Evolutionary conservation across 2,329 filamentous ascomycete species (phyloP).

Genomic region (Sclerotinia sclerotiorum): DNA sequence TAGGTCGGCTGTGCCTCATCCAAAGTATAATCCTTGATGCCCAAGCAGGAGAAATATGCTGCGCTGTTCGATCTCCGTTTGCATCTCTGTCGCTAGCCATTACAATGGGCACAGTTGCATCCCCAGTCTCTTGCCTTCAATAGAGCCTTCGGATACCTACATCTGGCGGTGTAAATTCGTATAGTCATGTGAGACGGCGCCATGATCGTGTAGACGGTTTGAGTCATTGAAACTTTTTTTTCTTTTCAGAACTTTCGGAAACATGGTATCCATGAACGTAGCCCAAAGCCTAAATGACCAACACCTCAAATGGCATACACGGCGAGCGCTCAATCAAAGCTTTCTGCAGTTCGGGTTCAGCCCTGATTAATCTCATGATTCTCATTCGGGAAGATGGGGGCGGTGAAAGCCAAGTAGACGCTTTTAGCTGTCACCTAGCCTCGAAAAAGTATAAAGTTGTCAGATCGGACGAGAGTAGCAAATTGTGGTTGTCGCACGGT

Average conservation of each 20-base stretch:
- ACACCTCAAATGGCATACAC: slow-evolving; percentile 7
- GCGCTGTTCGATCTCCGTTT: slow-evolving; percentile 34
- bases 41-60: slow-evolving; percentile 35
- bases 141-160: slow-evolving; percentile 33
- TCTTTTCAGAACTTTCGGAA: slow-evolving; percentile 9
- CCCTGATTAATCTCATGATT: slow-evolving; percentile 5
- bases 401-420: slow-evolving; percentile 21
- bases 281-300: slow-evolving; percentile 7
- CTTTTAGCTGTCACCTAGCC: slow-evolving; percentile 16
- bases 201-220: slow-evolving; percentile 19
- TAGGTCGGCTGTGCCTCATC: slow-evolving; percentile 22
- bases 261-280: slow-evolving; percentile 18
- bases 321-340: slow-evolving; percentile 21
- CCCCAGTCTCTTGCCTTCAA: slow-evolving; percentile 22
- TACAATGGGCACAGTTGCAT: slow-evolving; percentile 20
- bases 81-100: slow-evolving; percentile 26
- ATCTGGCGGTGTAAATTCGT: slow-evolving; percentile 39
- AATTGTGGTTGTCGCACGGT: slow-evolving; percentile 24
- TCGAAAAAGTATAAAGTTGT: slow-evolving; percentile 15
- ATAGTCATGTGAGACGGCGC: slow-evolving; percentile 33
- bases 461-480: slow-evolving; percentile 33
- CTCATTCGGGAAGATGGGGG: slow-evolving; percentile 10
- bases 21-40: slow-evolving; percentile 29
- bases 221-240: slow-evolving; percentile 14
- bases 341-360: slow-evolving; percentile 23